These are phyloP conservation scores for Leishmania gerbilli DNA, from an alignment of 208 protist species.

Conservation along the genomic window DNA sequence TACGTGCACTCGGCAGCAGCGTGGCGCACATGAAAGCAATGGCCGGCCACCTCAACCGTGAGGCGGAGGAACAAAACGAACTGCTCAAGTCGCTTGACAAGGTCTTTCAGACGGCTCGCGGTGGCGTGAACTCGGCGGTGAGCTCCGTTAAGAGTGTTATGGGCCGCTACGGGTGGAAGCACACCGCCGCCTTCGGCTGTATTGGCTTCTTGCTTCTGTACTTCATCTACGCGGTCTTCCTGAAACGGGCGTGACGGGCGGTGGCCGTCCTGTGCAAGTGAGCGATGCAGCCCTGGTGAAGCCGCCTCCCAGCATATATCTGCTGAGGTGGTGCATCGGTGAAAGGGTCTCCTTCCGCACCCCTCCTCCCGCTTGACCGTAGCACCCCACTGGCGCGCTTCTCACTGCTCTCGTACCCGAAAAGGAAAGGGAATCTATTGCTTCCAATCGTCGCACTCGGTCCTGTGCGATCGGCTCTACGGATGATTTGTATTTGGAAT, in stretches of 20 bases:
- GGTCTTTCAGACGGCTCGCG: slow-evolving; percentile 50
- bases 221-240: slow-evolving; percentile 29
- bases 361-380: not conserved
- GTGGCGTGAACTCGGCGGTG: slow-evolving; percentile 61
- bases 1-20: slow-evolving; percentile 63
- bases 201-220: slow-evolving; percentile 48
- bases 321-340: not conserved
- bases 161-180: slow-evolving; percentile 59
- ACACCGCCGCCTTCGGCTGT: slow-evolving; percentile 44
- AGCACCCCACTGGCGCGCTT: not conserved
- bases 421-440: not conserved
- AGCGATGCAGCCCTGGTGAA: not conserved
- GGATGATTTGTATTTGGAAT: not conserved
- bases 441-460: not conserved
- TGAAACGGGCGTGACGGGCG: not conserved
- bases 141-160: slow-evolving; percentile 55
- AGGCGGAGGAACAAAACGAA: slow-evolving; percentile 78
- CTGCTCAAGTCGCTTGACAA: slow-evolving; percentile 49
- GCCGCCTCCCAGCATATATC: not conserved
- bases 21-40: slow-evolving; percentile 65
- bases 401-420: not conserved
- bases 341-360: not conserved
- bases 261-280: not conserved
- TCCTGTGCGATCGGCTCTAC: not conserved
- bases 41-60: slow-evolving; percentile 54